Base-by-base conservation (phyloP, 441 rosid genomes). In the Kokia cookei region DNA sequence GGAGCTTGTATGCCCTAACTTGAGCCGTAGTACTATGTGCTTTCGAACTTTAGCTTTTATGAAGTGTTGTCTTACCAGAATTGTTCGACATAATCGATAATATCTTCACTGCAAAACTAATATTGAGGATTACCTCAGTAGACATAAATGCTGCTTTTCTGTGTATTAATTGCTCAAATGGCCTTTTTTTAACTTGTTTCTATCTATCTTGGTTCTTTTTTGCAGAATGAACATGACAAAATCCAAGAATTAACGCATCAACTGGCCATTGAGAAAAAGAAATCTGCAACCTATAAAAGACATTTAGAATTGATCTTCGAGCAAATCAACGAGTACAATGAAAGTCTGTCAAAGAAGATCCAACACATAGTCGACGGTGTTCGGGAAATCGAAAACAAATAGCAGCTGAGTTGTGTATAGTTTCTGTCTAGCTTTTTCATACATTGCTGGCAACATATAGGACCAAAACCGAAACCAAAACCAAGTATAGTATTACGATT, bases 231-330 rank as follows among this genome's bases (percentile, higher is more conserved):
- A 75, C 97, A 96, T 7, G 90, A 89, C 54, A 96, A 89, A 67
- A 91, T 96, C 65, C 87, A 92, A 81, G 98, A 96, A 65, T 84
- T 96, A 73, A 84, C 96, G 7, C 97, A 93, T 80, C 99, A 92
- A 87, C 84, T 96, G 78, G 91, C 96, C 7, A 75, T 82, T 1
- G 99, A 96, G 90, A 96, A 90, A 69, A 96, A 89, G 88, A 91
- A 91, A 78, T 85, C 97, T 0, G 92, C 97, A 26, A 89, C 92
- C 7, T 96, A 93, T 75, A 96, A 92, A 77, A 91, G 93, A 80
- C 98, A 93, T 72, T 85, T 96, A 27, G 99, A 96, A 74, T 73
- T 96, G 84, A 80, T 96, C 22, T 90, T 93, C 54, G 97, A 96
- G 80, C 96, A 93, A 74, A 96, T 96, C 27, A 98, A 93, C 65